These are phyloP conservation scores for Farysia itapuensis DNA, from an alignment of 1,284 basidiomycete species.

Conservation along the genomic window DNA sequence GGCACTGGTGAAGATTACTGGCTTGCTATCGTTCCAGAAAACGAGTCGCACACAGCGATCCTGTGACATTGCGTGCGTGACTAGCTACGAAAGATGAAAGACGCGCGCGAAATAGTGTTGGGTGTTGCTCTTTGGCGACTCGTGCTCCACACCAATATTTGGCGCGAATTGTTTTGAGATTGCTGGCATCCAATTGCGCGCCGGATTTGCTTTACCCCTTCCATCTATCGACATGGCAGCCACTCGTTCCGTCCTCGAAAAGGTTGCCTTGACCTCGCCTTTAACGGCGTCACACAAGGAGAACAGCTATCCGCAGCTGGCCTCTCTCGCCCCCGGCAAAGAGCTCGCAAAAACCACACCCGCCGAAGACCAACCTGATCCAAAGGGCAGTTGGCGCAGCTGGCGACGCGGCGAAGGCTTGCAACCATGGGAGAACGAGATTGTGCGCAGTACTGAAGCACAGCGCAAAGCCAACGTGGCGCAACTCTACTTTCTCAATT, in stretches of 20 bases:
- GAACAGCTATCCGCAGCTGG: conserved; percentile 20
- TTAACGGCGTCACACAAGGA: conserved; percentile 30
- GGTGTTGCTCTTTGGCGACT: too few species aligned
- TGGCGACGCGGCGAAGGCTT: conserved; percentile 49
- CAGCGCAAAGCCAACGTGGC: conserved; percentile 58
- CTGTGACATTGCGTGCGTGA: too few species aligned
- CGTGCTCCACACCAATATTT: too few species aligned
- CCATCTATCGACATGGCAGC: conserved; percentile 13
- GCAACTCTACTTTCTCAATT: conserved; percentile 59
- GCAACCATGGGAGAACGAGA: conserved; percentile 54
- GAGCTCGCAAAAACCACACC: conserved; percentile 14
- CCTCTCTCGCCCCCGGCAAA: conserved; percentile 11
- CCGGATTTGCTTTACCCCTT: too few species aligned
- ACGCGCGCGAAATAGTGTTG: too few species aligned
- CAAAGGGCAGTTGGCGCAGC: conserved; percentile 47
- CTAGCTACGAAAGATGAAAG: too few species aligned
- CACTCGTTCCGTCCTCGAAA: conserved; percentile 10
- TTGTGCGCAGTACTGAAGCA: conserved; percentile 49
- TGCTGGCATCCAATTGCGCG: too few species aligned
- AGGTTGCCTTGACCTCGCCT: conserved; percentile 18
- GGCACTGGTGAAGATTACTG: too few species aligned
- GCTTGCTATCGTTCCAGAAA: too few species aligned
- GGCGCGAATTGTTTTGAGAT: too few species aligned
- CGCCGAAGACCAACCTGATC: conserved; percentile 35
- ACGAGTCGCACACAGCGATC: too few species aligned